Conservation (phyloP, 2,329 filamentous ascomycete genomes). For the Ceratocystis papillata region DNA sequence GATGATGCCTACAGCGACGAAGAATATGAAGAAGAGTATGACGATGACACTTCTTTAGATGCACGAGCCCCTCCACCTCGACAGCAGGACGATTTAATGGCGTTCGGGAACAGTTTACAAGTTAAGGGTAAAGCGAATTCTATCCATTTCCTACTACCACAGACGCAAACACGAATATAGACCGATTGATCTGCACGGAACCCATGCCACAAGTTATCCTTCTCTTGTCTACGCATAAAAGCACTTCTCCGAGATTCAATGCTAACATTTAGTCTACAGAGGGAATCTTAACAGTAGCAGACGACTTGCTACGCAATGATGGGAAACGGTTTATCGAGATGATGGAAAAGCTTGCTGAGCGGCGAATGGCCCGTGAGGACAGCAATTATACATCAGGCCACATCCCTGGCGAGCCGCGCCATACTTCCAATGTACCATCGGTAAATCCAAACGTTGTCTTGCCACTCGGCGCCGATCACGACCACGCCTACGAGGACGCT, state of each 20-base stretch:
- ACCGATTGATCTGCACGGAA: not conserved
- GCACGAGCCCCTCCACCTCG: slow-evolving; percentile 42
- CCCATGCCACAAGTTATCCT: not conserved
- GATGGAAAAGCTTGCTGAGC: slow-evolving; percentile 98
- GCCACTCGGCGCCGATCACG: slow-evolving; percentile 52
- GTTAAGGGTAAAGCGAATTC: slow-evolving; percentile 57
- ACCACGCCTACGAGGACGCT: slow-evolving; percentile 42
- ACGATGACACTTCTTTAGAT: slow-evolving; percentile 57
- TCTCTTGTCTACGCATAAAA: not conserved
- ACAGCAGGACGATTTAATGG: slow-evolving; percentile 72
- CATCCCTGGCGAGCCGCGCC: slow-evolving; percentile 5
- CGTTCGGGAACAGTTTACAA: slow-evolving; percentile 92
- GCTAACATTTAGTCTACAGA: slow-evolving; percentile 32
- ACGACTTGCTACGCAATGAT: slow-evolving; percentile 96
- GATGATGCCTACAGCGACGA: slow-evolving; percentile 35
- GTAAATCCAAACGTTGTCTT: slow-evolving; percentile 40
- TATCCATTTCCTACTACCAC: too few relatives aligned
- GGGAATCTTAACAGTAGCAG: slow-evolving; percentile 95
- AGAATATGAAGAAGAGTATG: slow-evolving; percentile 43
- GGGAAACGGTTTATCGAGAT: slow-evolving; percentile 99
- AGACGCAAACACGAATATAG: too few relatives aligned
- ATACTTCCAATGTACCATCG: slow-evolving; percentile 40
- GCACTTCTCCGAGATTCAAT: slow-evolving; percentile 28
- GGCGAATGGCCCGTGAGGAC: slow-evolving; percentile 92
- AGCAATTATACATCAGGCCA: slow-evolving; percentile 36